A percentile compares a stretch with the other conserved stretches of the same genome.
These are phyloP conservation scores for Halophytophthora polymorphica DNA, from an alignment of 352 stramenopile species.

Conservation along the genomic window DNA sequence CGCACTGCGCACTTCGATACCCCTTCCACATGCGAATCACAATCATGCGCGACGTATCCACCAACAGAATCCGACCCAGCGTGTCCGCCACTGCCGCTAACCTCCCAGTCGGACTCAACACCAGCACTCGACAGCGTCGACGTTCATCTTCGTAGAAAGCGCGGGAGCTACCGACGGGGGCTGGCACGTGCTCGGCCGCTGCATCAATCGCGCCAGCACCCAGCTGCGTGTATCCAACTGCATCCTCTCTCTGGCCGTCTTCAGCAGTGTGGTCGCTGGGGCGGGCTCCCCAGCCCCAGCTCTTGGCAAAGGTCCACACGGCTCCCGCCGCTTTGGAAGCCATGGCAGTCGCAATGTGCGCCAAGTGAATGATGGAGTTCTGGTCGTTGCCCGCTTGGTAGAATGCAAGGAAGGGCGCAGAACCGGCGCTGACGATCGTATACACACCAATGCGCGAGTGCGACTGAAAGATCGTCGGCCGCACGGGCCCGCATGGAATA, in stretches of 20 bases:
- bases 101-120: conserved; percentile 66
- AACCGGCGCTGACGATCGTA: conserved; percentile 67
- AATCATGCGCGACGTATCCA: conserved; percentile 79
- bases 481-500: conserved; percentile 55
- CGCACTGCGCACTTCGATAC: conserved; percentile 78
- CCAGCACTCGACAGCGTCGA: conserved; percentile 53
- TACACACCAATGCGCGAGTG: conserved; percentile 71
- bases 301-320: conserved; percentile 82
- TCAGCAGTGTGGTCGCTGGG: conserved; percentile 4
- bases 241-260: conserved; percentile 13
- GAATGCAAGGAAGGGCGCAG: conserved; percentile 70
- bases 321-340: conserved; percentile 68
- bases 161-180: conserved; percentile 47
- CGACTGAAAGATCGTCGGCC: conserved; percentile 80
- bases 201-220: conserved; percentile 35
- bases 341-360: conserved; percentile 81
- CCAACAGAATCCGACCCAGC: conserved; percentile 66
- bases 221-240: conserved; percentile 23
- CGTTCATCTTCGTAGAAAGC: conserved; percentile 59
- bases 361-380: conserved; percentile 85
- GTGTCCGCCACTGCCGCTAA: conserved; percentile 74
- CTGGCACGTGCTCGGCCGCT: conserved; percentile 70
- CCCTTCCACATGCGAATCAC: conserved; percentile 88
- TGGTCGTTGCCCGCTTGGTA: conserved; percentile 84
- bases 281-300: conserved; percentile 59